Percentiles rank a stretch among this genome's conserved stretches.
These are phyloP conservation scores for Suhomyces xylopsoci DNA, from an alignment of 805 yeast genomes.

Conservation along the genomic window DNA sequence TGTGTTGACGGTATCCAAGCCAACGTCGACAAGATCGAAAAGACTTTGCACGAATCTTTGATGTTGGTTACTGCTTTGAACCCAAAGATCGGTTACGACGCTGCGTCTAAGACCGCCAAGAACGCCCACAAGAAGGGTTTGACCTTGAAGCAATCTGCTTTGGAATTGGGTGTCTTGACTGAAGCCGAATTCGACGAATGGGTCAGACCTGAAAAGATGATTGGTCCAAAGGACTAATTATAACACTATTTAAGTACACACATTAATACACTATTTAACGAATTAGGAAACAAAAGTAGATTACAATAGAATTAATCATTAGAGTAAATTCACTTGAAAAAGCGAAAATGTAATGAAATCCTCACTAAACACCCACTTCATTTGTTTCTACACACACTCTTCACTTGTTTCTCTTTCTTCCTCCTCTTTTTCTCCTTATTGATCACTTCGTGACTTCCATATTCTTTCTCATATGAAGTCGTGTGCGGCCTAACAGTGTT, in stretches of 20 bases:
- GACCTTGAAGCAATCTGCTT: constrained; percentile 90
- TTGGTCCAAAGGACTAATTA: constrained; percentile 86
- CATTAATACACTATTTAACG: too few relatives aligned
- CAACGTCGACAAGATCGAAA: constrained; percentile 80
- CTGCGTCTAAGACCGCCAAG: constrained; percentile 96
- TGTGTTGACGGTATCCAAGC: constrained; percentile 95
- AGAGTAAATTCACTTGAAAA: too few relatives aligned
- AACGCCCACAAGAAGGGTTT: constrained; percentile 97
- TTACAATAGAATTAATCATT: too few relatives aligned
- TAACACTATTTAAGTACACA: too few relatives aligned
- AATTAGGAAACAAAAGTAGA: too few relatives aligned
- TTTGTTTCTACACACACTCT: too few relatives aligned
- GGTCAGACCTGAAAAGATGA: constrained; percentile 98
- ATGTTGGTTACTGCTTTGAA: constrained; percentile 98
- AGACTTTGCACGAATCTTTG: constrained; percentile 87
- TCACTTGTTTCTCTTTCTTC: too few relatives aligned
- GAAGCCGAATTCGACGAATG: constrained; percentile 90
- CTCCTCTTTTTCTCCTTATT: too few relatives aligned
- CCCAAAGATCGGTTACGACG: constrained; percentile 98
- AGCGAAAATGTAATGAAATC: too few relatives aligned
- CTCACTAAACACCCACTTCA: too few relatives aligned
- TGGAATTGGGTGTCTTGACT: constrained; percentile 82
- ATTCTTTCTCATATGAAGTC: neutral
- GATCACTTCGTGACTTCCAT: too few relatives aligned
- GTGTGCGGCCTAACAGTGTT: neutral